Evolutionary conservation across 2,329 filamentous ascomycete genomes (phyloP).

Genomic region (Penicillium sp.): DNA sequence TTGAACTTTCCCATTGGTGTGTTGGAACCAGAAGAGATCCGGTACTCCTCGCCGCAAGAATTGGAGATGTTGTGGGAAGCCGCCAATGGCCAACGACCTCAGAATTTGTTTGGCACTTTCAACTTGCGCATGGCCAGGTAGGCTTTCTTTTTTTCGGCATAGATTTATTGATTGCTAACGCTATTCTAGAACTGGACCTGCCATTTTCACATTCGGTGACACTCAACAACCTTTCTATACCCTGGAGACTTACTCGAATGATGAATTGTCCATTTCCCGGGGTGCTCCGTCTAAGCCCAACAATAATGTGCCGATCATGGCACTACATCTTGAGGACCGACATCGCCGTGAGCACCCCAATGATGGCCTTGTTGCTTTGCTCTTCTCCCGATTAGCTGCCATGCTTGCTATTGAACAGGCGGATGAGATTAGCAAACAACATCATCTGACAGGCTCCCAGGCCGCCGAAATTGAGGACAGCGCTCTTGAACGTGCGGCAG

Average conservation of each 20-base stretch:
- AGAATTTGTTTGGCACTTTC: conserved; percentile 30
- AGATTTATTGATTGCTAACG: conserved; percentile 15
- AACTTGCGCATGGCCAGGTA: conserved; percentile 42
- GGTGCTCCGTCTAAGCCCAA: conserved; percentile 39
- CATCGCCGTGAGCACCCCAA: conserved; percentile 36
- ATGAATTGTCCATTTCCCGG: conserved; percentile 40
- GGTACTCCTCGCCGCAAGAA: conserved; percentile 38
- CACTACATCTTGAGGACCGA: conserved; percentile 38
- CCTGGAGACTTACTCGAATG: conserved; percentile 39
- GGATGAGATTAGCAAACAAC: conserved; percentile 35
- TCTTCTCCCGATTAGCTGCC: conserved; percentile 47
- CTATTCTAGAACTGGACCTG: conserved; percentile 32
- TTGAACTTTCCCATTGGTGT: conserved; percentile 37
- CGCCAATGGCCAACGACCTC: conserved; percentile 41
- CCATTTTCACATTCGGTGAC: conserved; percentile 42
- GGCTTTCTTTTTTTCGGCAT: conserved; percentile 2
- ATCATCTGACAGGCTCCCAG: conserved; percentile 38
- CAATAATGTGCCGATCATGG: conserved; percentile 41
- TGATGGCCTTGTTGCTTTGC: conserved; percentile 41
- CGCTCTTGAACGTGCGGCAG: conserved; percentile 41
- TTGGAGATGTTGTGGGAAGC: conserved; percentile 42
- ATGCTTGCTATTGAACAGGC: conserved; percentile 47
- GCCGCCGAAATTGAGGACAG: conserved; percentile 40
- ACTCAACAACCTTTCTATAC: conserved; percentile 42
- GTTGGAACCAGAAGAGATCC: conserved; percentile 30